A percentile compares a stretch with the other conserved stretches of the same genome.
phyloP scores from a whole-genome alignment of 2,329 filamentous ascomycete genomes.

The Xylariaceae sp. region DNA sequence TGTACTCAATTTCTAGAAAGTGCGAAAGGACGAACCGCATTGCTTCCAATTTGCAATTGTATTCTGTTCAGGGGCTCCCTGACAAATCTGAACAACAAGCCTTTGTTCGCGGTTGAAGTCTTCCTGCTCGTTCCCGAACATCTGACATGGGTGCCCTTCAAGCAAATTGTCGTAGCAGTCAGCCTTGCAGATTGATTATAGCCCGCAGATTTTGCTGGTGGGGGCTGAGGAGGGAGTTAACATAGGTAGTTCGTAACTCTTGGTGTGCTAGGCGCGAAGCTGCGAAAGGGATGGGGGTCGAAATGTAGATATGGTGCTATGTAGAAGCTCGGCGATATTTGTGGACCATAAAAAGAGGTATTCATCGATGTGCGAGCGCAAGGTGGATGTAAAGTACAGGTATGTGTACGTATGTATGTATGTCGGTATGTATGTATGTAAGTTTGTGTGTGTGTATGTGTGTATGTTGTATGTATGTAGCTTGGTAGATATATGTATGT shows the following conservation, averaged over 20 bases:
- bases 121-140: slow-evolving; percentile 26
- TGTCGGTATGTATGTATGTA: neutral
- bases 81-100: slow-evolving; percentile 9
- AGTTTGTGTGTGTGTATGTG: slow-evolving; percentile 19
- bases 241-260: slow-evolving; percentile 11
- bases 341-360: slow-evolving; percentile 23
- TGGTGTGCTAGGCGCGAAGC: slow-evolving; percentile 20
- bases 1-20: slow-evolving; percentile 23
- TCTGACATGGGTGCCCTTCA: slow-evolving; percentile 29
- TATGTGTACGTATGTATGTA: slow-evolving; percentile 8
- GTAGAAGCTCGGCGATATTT: slow-evolving; percentile 22
- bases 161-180: slow-evolving; percentile 27
- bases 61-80: slow-evolving; percentile 16
- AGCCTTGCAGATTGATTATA: slow-evolving; percentile 25
- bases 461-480: slow-evolving; percentile 1
- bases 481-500: slow-evolving; percentile 12
- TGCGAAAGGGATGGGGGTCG: slow-evolving; percentile 19
- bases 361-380: slow-evolving; percentile 14
- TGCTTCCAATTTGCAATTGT: slow-evolving; percentile 24
- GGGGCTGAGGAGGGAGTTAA: slow-evolving; percentile 22
- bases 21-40: slow-evolving; percentile 29
- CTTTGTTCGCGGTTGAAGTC: slow-evolving; percentile 23
- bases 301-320: slow-evolving; percentile 16
- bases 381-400: slow-evolving; percentile 8
- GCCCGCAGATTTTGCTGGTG: slow-evolving; percentile 20